Base-by-base conservation (phyloP, 2,329 filamentous ascomycete genomes). In the Aspergillus puulaauensis region DNA sequence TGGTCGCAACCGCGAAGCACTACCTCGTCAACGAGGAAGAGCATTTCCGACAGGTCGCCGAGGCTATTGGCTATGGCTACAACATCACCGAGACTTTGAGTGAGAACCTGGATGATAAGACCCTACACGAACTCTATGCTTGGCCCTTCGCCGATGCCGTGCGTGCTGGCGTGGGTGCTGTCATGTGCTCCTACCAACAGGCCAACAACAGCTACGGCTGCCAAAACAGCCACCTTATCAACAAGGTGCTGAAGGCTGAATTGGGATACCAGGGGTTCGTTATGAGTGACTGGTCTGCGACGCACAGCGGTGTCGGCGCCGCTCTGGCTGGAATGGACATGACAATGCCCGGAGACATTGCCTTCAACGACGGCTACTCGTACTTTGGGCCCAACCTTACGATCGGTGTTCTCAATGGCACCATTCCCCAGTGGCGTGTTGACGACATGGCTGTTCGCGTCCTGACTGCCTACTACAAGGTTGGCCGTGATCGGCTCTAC, bases 361-460 rank as follows among this genome's bases (percentile, higher is more conserved):
- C 77, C 19, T 96, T 97, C 77, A 85, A 89, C 73, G 85, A 83
- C 4, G 90, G 90, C 6, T 74, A 76, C 51, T 88, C 87, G 17
- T 96, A 82, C 80, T 96, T 90, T 89, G 93, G 93, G 9, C 79
- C 87, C 27, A 98, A 98, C 75, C 75, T 98, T 65, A 97, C 93
- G 2, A 79, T 96, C 48, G 90, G 90, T 1, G 87, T 97, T 6
- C 75, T 96, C 65, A 97, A 98, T 70, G 93, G 93, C 37, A 96
- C 92, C 1, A 79, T 98, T 33, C 91, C 93, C 1, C 86, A 90
- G 65, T 96, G 90, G 83, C 86, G 93, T 51, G 73, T 98, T 9
- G 93, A 97, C 66, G 95, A 98, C 70, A 96, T 96, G 88, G 90
- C 86, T 5, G 89, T 91, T 74, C 87, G 95, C 66, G 96, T 88